Percentiles rank a stretch among this genome's conserved stretches.
Evolutionary conservation across 805 yeast genomes (phyloP).

Genomic region (Candida adriatica): DNA sequence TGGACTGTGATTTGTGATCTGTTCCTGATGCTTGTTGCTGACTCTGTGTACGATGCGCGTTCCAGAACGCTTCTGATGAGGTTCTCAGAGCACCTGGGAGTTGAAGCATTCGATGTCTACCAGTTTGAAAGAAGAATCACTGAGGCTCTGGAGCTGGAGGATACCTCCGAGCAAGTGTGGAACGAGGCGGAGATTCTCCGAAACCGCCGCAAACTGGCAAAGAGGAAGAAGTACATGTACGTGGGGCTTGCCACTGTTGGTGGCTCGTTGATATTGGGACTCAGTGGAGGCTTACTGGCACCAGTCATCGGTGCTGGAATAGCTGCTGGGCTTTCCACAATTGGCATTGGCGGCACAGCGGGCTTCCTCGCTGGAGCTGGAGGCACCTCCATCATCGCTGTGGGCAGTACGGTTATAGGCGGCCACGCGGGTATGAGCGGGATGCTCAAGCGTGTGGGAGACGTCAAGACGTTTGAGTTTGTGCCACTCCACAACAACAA

Average conservation of each 20-base stretch:
- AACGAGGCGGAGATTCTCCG: constrained; percentile 65
- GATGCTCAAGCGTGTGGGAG: constrained; percentile 81
- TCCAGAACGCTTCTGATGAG: constrained; percentile 71
- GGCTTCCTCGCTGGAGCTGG: constrained; percentile 95
- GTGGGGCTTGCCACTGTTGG: constrained; percentile 95
- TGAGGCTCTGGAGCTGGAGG: constrained; percentile 85
- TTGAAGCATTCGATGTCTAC: constrained; percentile 59
- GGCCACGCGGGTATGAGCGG: constrained; percentile 83
- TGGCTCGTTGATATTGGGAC: constrained; percentile 89
- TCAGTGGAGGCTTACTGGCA: constrained; percentile 91
- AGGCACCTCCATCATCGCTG: constrained; percentile 90
- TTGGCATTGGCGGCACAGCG: constrained; percentile 90
- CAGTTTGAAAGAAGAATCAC: constrained; percentile 90
- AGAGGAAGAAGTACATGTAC: constrained; percentile 65
- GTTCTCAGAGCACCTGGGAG: constrained; percentile 58
- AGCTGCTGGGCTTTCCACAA: constrained; percentile 93
- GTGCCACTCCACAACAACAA: constrained; percentile 88
- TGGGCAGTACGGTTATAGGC: constrained; percentile 87
- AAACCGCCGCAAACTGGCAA: constrained; percentile 59
- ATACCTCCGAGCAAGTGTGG: constrained; percentile 70
- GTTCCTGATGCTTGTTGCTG: constrained; percentile 71
- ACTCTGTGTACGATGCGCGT: constrained; percentile 83
- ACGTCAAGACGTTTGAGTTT: constrained; percentile 89
- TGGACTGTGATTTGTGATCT: constrained; percentile 95
- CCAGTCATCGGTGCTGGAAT: constrained; percentile 98